Percentiles rank a stretch among this genome's conserved stretches.
Conservation (phyloP, 23 red algal species). For the Cyanidium caldarium region DNA sequence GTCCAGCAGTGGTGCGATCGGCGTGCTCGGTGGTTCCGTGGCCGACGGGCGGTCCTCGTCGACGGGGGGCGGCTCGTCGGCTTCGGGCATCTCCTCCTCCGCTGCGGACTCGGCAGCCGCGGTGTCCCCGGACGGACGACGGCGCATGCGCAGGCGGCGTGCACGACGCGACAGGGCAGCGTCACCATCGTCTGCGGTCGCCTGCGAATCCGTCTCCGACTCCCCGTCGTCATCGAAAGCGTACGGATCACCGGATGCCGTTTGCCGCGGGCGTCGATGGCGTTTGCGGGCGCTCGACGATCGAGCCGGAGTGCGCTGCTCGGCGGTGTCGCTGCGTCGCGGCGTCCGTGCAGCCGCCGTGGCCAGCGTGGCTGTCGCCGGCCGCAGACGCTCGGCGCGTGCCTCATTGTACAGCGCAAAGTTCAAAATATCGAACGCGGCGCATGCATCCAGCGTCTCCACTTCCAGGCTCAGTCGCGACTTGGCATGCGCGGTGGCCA, state of each 20-base stretch:
- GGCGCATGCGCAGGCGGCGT: background rate
- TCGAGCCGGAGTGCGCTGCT: no score
- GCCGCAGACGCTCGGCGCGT: background rate
- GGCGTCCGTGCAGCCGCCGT: no score
- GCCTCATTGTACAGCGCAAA: slow-evolving; percentile 81
- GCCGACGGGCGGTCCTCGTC: background rate
- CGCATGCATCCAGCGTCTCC: slow-evolving; percentile 34
- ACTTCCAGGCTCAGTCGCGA: slow-evolving; percentile 57
- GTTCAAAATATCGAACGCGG: slow-evolving; percentile 52
- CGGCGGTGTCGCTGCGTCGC: no score
- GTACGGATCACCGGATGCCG: background rate
- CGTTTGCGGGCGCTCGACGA: no score
- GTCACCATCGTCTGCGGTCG: background rate
- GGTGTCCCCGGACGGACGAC: background rate
- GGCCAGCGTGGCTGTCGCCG: slow-evolving; percentile 12
- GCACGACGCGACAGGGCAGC: no score
- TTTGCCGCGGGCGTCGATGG: background rate
- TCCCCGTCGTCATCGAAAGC: slow-evolving; percentile 12
- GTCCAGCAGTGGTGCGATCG: background rate
- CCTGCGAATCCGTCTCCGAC: background rate
- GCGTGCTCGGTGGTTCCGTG: background rate
- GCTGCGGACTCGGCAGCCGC: background rate
- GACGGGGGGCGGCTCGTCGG: background rate
- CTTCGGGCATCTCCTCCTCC: background rate
- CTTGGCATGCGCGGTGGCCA: slow-evolving; percentile 95